Percentiles rank a stretch among this genome's conserved stretches.
Conservation (phyloP, 169 alveolate species). For the Eimeria falciformis region DNA sequence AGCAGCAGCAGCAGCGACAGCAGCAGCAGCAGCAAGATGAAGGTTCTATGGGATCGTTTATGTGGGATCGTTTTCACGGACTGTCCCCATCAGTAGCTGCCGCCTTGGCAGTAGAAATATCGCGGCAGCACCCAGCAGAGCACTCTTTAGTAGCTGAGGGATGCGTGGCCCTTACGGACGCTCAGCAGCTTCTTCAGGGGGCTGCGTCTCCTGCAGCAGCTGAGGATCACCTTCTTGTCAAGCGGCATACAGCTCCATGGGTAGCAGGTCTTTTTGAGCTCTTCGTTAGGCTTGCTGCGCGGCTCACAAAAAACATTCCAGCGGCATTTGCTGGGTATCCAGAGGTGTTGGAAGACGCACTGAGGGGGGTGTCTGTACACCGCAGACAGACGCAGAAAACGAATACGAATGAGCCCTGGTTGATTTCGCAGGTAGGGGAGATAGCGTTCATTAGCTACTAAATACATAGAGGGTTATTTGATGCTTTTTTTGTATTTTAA, state of each 20-base stretch:
- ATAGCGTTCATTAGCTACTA: no score
- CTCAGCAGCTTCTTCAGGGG: slow-evolving; percentile 67
- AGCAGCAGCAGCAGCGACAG: slow-evolving; percentile 46
- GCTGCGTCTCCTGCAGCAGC: slow-evolving; percentile 45
- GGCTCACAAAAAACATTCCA: slow-evolving; percentile 24
- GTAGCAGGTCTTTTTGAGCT: slow-evolving; percentile 55
- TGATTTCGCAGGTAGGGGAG: no score
- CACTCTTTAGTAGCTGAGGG: slow-evolving; percentile 64
- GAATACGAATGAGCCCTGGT: no score
- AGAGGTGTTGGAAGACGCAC: background rate
- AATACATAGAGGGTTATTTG: no score
- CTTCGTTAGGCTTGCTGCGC: background rate
- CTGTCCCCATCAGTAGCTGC: background rate
- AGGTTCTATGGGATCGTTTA: background rate
- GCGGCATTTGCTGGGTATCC: slow-evolving; percentile 48
- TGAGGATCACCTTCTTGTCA: background rate
- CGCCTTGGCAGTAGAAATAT: background rate
- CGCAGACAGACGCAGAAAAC: no score
- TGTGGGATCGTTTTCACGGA: background rate
- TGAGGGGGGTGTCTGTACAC: background rate
- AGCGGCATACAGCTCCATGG: slow-evolving; percentile 46
- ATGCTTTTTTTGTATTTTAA: background rate
- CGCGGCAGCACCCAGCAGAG: slow-evolving; percentile 43
- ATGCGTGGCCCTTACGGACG: slow-evolving; percentile 68
- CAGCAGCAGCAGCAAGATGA: slow-evolving; percentile 10